Base-by-base conservation (phyloP, 2,329 filamentous ascomycete genomes). In the Xylariales sp. region DNA sequence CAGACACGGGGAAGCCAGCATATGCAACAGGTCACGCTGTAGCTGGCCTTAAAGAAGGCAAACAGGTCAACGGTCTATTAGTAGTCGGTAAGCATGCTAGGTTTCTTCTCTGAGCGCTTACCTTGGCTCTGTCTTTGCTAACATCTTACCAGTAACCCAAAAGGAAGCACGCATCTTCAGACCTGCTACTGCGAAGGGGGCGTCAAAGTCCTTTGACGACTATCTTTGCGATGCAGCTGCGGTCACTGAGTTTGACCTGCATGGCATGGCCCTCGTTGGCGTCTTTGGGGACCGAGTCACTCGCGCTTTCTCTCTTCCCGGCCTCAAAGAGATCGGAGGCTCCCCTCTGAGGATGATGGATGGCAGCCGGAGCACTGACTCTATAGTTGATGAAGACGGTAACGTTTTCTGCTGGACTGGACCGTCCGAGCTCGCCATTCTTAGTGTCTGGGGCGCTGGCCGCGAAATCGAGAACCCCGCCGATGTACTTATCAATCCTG, bases 361-460 rank as follows among this genome's bases (percentile, higher is more conserved):
- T 55, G 72, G 82, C 20, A 78, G 78, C 16, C 79, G 88, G n/a
- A 78, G 84, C 40, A 69, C 74, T 1, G 80, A 84, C 22, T 76
- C 86, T 1, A 69, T 81, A 11, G 83, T 96, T 35, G 86, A 86
- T 0, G 71, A 78, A 14, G 84, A 85, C 1, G 91, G 93, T 5
- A 86, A 93, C 53, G 74, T 97, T 15, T 76, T 96, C 48, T 87
- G 82, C 28, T 97, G 90, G 88, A 84, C 82, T 1, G 88, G 90
- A 0, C 91, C 91, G 1, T 88, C 86, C 4, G 90, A 97, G 62
- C 64, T 96, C 37, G 84, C 83, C 0, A 68, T 95, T 20, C 66
- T 95, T n/a, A 84, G 88, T 45, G 78, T 89, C 10, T 97, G 89
- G 81, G 91, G 90, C 11, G 78, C 79, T 2, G 87, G 86, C 4